Base-by-base conservation (phyloP, 2,329 filamentous ascomycete genomes). In the Eutypa lata region DNA sequence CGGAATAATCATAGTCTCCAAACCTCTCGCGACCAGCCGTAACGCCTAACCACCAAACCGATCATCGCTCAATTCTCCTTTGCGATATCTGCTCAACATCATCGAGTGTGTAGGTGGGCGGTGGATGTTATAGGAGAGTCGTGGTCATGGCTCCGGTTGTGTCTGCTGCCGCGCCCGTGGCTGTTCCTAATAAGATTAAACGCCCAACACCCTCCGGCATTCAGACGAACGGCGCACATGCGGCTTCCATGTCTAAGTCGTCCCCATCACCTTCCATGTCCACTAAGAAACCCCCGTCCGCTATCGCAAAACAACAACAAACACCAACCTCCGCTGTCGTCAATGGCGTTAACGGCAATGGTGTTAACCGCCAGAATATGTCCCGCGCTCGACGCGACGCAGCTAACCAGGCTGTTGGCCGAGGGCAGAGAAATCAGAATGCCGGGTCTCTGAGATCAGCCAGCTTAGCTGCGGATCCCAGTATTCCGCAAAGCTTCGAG, bases 191-290 rank as follows among this genome's bases (percentile, higher is more conserved):
- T 60, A 91, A 90, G 72, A 79, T 83, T 58, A 91, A 90, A 73
- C 85, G 87, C 35, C 85, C 84, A 55, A 75, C 81, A 49, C 84
- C 84, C 37, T 79, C 86, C 46, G 80, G 83, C 44, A 82, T 88
- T 53, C 86, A 88, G 67, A 81, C 83, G 55, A 89, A 88, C 70
- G 84, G 84, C 33, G 72, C 22, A 8, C 21, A 45, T 45, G 42
- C 75, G 54, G 74, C 75, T 58, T 71, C 26, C 26, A 10, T 82
- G 22, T 79, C 81, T 1, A 79, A 81, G 54, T 80, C 83, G 3
- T 87, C 84, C 2, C 79, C 84, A 1, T 82, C 81, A 3, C 80
- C 81, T 5, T 81, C 76, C 60, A 71, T 84, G 61, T 73, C 85
- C 10, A 70, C 77, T 10, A 84, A 82, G 63, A 76, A 75, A 60